A percentile compares a stretch with the other conserved stretches of the same genome.
These are phyloP conservation scores for Leersia perrieri DNA, from an alignment of 176 grass and related monocot species.

Conservation along the genomic window DNA sequence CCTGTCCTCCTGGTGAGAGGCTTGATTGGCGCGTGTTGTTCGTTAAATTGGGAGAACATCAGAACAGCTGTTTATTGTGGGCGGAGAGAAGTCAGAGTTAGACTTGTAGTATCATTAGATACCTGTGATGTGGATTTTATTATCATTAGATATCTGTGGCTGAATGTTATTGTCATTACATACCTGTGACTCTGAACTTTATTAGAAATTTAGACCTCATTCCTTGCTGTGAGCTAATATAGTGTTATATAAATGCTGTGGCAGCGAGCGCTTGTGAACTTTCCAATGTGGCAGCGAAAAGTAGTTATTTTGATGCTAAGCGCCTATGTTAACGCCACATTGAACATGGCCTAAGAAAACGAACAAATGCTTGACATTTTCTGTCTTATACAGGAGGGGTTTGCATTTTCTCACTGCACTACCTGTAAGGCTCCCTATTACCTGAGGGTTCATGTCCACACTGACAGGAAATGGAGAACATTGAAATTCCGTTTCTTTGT, in stretches of 20 bases:
- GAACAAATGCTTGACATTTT: constrained; percentile 12
- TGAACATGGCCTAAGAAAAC: too few relatives aligned
- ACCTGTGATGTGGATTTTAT: background rate
- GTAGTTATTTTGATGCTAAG: too few relatives aligned
- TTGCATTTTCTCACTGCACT: constrained; percentile 99
- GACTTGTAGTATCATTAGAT: background rate
- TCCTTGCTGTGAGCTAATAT: background rate
- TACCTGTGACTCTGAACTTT: too few relatives aligned
- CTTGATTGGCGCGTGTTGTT: background rate
- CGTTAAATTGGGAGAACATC: background rate
- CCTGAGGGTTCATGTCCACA: constrained; percentile 93
- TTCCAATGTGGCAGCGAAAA: too few relatives aligned
- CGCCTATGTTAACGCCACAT: too few relatives aligned
- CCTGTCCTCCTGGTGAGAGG: too few relatives aligned
- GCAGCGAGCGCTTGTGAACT: too few relatives aligned
- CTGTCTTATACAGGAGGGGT: constrained; percentile 78
- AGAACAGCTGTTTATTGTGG: background rate
- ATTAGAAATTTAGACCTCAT: background rate
- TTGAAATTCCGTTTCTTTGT: constrained; percentile 98
- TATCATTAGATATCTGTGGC: background rate
- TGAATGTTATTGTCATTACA: too few relatives aligned
- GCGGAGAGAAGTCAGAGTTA: background rate
- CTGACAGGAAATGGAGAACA: constrained; percentile 97
- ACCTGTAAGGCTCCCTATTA: constrained; percentile 99
- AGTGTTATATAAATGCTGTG: background rate